phyloP scores from a whole-genome alignment of 2,329 filamentous ascomycete genomes.

The Laburnicola sp. region DNA sequence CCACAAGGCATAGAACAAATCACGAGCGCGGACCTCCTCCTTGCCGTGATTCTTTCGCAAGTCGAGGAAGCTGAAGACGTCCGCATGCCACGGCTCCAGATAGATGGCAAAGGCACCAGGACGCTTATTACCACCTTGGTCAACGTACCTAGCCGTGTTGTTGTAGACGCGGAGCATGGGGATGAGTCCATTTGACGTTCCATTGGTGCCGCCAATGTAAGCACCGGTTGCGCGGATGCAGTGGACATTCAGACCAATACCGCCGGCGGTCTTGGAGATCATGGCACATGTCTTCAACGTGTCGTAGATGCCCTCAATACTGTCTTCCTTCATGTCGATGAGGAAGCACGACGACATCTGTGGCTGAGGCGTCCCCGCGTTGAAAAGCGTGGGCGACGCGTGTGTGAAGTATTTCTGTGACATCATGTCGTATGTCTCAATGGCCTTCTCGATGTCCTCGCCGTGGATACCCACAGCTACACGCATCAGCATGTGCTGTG shows the following conservation, averaged over 20 bases:
- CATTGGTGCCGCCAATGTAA: slow-evolving; percentile 97
- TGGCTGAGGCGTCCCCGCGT: slow-evolving; percentile 90
- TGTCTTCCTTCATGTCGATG: slow-evolving; percentile 99
- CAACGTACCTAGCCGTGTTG: slow-evolving; percentile 98
- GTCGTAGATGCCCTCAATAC: slow-evolving; percentile 98
- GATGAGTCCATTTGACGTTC: slow-evolving; percentile 94
- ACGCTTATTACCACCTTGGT: slow-evolving; percentile 98
- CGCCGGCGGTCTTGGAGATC: slow-evolving; percentile 99
- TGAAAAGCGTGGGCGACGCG: slow-evolving; percentile 96
- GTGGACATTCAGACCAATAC: slow-evolving; percentile 95
- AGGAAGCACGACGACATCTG: slow-evolving; percentile 98
- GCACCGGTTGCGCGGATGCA: slow-evolving; percentile 96
- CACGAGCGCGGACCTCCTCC: slow-evolving; percentile 94
- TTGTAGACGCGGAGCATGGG: slow-evolving; percentile 99
- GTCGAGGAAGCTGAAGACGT: slow-evolving; percentile 96
- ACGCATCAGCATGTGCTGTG: slow-evolving; percentile 99
- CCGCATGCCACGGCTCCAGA: slow-evolving; percentile 97
- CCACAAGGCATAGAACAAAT: slow-evolving; percentile 97
- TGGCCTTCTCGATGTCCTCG: slow-evolving; percentile 87
- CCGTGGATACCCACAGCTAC: slow-evolving; percentile 96
- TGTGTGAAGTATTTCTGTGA: slow-evolving; percentile 99
- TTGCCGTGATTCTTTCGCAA: slow-evolving; percentile 99
- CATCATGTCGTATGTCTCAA: slow-evolving; percentile 99
- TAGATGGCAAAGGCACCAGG: slow-evolving; percentile 99
- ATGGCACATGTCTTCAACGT: slow-evolving; percentile 98